A percentile compares a stretch with the other conserved stretches of the same genome.
Conservation (phyloP, 768 basidiomycete species). For the Panaeolus cyanescens region DNA sequence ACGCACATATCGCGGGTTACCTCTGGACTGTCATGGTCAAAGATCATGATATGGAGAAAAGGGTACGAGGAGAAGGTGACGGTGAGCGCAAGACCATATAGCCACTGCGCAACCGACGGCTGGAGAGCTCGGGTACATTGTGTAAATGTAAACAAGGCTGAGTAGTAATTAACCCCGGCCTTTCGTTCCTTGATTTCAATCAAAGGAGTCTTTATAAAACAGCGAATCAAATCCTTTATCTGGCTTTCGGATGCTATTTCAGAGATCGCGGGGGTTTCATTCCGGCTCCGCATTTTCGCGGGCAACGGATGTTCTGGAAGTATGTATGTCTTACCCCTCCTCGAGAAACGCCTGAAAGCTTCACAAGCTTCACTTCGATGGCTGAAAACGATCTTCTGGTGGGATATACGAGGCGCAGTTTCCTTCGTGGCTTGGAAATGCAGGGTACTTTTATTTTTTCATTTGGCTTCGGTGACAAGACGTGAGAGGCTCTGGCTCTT, state of each 20-base stretch:
- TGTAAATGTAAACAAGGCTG: background rate
- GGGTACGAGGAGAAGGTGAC: background rate
- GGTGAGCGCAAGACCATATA: background rate
- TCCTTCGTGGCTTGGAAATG: too few relatives aligned
- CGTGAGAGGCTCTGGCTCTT: too few relatives aligned
- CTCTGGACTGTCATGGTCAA: slow-evolving; percentile 13
- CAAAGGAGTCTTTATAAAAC: background rate
- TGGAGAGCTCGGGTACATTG: background rate
- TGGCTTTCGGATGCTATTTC: background rate
- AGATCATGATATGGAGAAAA: slow-evolving; percentile 7
- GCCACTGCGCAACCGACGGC: background rate
- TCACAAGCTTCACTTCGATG: too few relatives aligned
- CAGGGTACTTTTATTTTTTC: too few relatives aligned
- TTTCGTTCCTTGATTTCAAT: background rate
- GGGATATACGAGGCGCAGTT: too few relatives aligned
- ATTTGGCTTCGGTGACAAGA: too few relatives aligned
- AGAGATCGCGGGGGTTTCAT: background rate
- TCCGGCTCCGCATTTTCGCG: background rate
- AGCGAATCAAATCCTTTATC: background rate
- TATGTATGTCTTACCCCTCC: too few relatives aligned
- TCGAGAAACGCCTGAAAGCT: too few relatives aligned
- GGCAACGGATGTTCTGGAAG: too few relatives aligned
- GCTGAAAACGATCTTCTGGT: too few relatives aligned
- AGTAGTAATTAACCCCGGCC: background rate
- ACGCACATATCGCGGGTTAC: slow-evolving; percentile 17